Conservation (phyloP, 2,329 filamentous ascomycete species). For the Kalmusia sp. region DNA sequence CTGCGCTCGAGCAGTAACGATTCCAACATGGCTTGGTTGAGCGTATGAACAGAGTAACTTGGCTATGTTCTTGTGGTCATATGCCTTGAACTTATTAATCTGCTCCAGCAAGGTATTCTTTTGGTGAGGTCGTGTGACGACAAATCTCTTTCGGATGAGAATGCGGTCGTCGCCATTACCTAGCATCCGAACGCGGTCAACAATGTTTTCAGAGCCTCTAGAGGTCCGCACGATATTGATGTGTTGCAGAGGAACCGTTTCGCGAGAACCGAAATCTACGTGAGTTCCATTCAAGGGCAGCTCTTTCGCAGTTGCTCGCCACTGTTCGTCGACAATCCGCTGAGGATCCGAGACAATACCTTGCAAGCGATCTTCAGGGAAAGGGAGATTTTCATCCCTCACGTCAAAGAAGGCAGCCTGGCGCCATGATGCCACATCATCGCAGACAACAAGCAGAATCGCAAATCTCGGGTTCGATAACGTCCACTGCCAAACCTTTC, state of each 20-base stretch:
- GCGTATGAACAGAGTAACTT: constrained; percentile 48
- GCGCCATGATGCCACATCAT: constrained; percentile 48
- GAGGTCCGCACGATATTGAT: constrained; percentile 38
- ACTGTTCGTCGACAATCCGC: constrained; percentile 49
- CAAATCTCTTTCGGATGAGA: constrained; percentile 46
- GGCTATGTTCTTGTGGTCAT: constrained; percentile 48
- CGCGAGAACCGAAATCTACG: constrained; percentile 44
- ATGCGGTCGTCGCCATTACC: constrained; percentile 43
- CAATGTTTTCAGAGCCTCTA: constrained; percentile 42
- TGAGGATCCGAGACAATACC: constrained; percentile 47
- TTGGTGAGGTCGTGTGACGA: constrained; percentile 42
- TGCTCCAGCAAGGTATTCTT: constrained; percentile 45
- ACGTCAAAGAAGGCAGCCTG: constrained; percentile 48
- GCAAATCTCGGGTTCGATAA: constrained; percentile 47
- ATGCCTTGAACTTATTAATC: constrained; percentile 45
- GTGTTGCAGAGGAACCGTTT: constrained; percentile 47
- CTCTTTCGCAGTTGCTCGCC: constrained; percentile 49
- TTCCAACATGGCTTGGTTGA: constrained; percentile 45
- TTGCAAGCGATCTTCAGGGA: constrained; percentile 44
- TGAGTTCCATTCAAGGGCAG: constrained; percentile 45
- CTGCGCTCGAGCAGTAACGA: constrained; percentile 42
- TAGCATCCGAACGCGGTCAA: constrained; percentile 44
- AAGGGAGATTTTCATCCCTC: constrained; percentile 46
- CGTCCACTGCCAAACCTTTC: constrained; percentile 50
- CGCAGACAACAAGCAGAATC: constrained; percentile 47